Conservation (phyloP, 129 eudicot genomes). For the Tagetes patula region DNA sequence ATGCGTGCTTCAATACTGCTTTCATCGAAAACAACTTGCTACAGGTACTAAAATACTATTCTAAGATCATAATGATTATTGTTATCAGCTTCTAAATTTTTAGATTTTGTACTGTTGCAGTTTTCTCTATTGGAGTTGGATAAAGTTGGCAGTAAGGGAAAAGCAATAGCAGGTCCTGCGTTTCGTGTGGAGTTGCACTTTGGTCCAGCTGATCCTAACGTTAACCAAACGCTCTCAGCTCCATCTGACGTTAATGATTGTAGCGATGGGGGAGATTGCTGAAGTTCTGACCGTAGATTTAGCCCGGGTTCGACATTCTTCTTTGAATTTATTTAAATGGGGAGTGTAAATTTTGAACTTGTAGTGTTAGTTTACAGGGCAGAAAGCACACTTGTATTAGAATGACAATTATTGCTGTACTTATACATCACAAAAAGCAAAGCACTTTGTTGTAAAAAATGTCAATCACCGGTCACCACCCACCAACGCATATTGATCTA, state of each 20-base stretch:
- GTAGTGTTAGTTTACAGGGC: conserved; percentile 12
- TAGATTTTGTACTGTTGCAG: conserved; percentile 30
- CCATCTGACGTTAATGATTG: conserved; percentile 28
- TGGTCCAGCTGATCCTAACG: conserved; percentile 43
- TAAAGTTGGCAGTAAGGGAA: conserved; percentile 64
- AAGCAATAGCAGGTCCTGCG: conserved; percentile 60
- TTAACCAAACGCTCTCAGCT: conserved; percentile 20
- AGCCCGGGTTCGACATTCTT: conserved; percentile 29
- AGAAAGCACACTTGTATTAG: not conserved
- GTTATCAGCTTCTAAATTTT: not conserved
- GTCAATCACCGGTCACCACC: no score
- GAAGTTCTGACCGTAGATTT: conserved; percentile 23
- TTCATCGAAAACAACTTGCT: conserved; percentile 56
- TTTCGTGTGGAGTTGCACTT: conserved; percentile 71
- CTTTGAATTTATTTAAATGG: not conserved
- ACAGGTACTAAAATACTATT: conserved; percentile 36
- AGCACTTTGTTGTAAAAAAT: not conserved
- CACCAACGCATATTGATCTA: no score
- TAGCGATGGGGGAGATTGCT: conserved; percentile 15
- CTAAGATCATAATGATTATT: not conserved
- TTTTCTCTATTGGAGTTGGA: conserved; percentile 56
- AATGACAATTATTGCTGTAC: not conserved
- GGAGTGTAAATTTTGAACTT: conserved; percentile 26
- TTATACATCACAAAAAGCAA: not conserved
- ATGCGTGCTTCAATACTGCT: conserved; percentile 75